These are phyloP conservation scores for Metrosideros polymorpha DNA, from an alignment of 441 rosid species.

Conservation along the genomic window DNA sequence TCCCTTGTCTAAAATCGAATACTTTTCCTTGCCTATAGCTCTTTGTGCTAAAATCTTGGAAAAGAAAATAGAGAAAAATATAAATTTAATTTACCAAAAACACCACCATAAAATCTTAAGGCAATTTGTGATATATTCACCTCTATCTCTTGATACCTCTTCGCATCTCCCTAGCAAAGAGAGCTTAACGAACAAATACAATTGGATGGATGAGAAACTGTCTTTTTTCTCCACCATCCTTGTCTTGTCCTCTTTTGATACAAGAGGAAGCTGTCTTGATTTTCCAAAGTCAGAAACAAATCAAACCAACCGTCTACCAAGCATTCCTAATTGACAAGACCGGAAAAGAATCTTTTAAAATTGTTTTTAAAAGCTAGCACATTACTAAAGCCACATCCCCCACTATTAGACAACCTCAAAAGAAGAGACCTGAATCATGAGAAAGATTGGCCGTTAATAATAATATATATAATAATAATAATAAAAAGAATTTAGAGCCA, in stretches of 20 bases:
- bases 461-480: slow-evolving; percentile 1
- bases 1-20: background rate
- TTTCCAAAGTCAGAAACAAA: background rate
- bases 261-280: background rate
- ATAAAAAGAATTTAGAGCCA: background rate
- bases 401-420: slow-evolving; percentile 30
- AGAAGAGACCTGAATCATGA: slow-evolving; percentile 55
- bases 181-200: background rate
- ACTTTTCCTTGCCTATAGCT: background rate
- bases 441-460: slow-evolving; percentile 19
- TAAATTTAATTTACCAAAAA: background rate
- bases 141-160: background rate
- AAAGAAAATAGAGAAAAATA: background rate
- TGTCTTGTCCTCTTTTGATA: background rate
- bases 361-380: slow-evolving; percentile 18
- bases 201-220: background rate
- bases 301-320: background rate
- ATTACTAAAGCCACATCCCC: slow-evolving; percentile 26
- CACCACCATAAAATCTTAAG: background rate
- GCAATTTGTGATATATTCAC: background rate
- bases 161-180: background rate
- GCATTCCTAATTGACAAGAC: slow-evolving; percentile 7
- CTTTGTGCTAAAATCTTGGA: background rate
- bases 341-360: slow-evolving; percentile 23
- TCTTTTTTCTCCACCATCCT: background rate